Evolutionary conservation across 768 basidiomycete species (phyloP).

Genomic region (Strobilomyces echinocephalus): DNA sequence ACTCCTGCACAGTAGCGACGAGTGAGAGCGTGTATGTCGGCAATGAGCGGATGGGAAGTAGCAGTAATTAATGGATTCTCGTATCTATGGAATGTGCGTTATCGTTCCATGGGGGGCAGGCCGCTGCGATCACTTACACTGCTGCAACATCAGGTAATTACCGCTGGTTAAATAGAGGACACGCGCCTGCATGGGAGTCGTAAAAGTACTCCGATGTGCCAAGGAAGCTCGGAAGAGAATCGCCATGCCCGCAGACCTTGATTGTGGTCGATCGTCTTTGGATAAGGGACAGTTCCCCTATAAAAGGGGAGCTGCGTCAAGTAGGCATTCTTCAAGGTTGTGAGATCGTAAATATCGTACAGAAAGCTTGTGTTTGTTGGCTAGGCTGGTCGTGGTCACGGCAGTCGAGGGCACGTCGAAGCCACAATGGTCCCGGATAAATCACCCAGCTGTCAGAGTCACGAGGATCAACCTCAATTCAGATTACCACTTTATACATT

Average conservation of each 20-base stretch:
- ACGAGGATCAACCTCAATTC: slow-evolving; percentile 1
- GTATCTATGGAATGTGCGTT: slow-evolving; percentile 42
- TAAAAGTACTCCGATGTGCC: slow-evolving; percentile 60
- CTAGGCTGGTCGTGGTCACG: neutral
- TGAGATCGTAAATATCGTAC: neutral
- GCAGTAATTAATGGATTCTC: slow-evolving; percentile 78
- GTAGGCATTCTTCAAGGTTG: slow-evolving; percentile 3
- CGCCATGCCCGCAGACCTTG: slow-evolving; percentile 63
- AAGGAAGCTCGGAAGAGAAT: slow-evolving; percentile 38
- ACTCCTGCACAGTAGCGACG: slow-evolving; percentile 55
- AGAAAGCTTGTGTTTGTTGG: neutral
- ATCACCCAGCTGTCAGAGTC: too few species aligned
- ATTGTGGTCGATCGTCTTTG: slow-evolving; percentile 54
- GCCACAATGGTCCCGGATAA: too few species aligned
- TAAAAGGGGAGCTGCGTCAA: slow-evolving; percentile 10
- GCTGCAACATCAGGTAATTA: slow-evolving; percentile 4
- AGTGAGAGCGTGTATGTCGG: slow-evolving; percentile 64
- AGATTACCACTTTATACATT: slow-evolving; percentile 5
- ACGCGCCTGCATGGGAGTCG: slow-evolving; percentile 65
- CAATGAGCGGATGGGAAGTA: slow-evolving; percentile 65
- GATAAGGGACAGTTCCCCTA: slow-evolving; percentile 28
- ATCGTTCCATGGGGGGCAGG: slow-evolving; percentile 2
- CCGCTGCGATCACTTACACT: slow-evolving; percentile 27
- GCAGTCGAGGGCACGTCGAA: too few species aligned
- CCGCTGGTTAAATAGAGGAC: neutral